phyloP scores from a whole-genome alignment of 2,329 filamentous ascomycete genomes.

The Alternaria arbusti region DNA sequence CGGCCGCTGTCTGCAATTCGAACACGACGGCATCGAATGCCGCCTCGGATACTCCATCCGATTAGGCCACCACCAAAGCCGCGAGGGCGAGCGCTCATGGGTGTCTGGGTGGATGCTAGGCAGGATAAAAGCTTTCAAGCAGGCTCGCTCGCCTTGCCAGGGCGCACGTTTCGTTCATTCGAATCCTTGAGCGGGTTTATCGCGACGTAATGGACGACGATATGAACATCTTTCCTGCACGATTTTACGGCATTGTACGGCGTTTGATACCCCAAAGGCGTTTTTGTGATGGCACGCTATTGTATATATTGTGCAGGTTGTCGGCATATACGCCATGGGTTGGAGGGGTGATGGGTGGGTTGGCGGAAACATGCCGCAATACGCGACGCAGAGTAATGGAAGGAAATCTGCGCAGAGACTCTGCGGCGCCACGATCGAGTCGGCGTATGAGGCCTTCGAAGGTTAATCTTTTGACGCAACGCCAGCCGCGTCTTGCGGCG shows the following conservation, averaged over 20 bases:
- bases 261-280: slow-evolving; percentile 42
- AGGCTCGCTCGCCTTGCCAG: slow-evolving; percentile 35
- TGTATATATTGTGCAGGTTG: slow-evolving; percentile 15
- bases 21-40: slow-evolving; percentile 39
- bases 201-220: slow-evolving; percentile 8
- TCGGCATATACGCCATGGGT: background rate
- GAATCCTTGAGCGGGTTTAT: slow-evolving; percentile 32
- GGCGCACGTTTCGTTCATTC: slow-evolving; percentile 44
- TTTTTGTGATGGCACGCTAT: slow-evolving; percentile 8
- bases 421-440: background rate
- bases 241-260: slow-evolving; percentile 35
- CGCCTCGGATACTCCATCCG: slow-evolving; percentile 35
- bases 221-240: slow-evolving; percentile 24
- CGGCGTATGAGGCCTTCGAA: background rate
- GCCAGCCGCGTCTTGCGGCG: rapidly evolving
- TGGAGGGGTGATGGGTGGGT: background rate
- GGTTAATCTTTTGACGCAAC: background rate
- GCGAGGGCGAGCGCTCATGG: slow-evolving; percentile 29
- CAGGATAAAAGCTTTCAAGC: slow-evolving; percentile 39
- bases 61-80: slow-evolving; percentile 33
- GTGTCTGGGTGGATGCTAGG: slow-evolving; percentile 42
- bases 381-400: background rate
- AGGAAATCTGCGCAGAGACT: background rate
- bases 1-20: slow-evolving; percentile 41
- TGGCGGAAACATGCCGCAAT: background rate